Evolutionary conservation across 441 rosid species (phyloP).

Genomic region (Geranium incanum): DNA sequence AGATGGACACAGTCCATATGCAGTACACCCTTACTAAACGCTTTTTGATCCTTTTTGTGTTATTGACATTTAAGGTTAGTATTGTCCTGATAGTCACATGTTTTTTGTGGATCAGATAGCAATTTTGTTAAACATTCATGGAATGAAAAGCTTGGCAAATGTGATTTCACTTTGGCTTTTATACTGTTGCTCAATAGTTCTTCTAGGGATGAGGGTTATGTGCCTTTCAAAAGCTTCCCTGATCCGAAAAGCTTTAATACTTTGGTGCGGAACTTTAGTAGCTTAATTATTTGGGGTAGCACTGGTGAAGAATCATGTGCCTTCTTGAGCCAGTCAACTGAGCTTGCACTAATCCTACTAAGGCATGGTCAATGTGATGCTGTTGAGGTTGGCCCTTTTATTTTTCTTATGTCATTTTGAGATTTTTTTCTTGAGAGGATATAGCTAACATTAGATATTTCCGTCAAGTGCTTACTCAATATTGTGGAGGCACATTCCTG

Average conservation of each 20-base stretch:
- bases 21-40: background rate
- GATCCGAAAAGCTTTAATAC: slow-evolving; percentile 48
- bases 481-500: slow-evolving; percentile 63
- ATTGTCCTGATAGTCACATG: slow-evolving; percentile 11
- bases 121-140: slow-evolving; percentile 56
- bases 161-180: slow-evolving; percentile 74
- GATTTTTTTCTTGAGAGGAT: slow-evolving; percentile 12
- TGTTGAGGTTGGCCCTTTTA: slow-evolving; percentile 56
- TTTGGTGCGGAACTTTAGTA: slow-evolving; percentile 51
- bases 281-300: slow-evolving; percentile 84
- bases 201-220: slow-evolving; percentile 29
- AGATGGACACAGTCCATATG: background rate
- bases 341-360: slow-evolving; percentile 64
- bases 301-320: slow-evolving; percentile 59
- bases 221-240: slow-evolving; percentile 42
- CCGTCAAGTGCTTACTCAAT: slow-evolving; percentile 50
- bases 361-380: slow-evolving; percentile 83
- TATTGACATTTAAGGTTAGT: background rate
- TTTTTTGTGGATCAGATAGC: slow-evolving; percentile 50
- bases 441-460: slow-evolving; percentile 20
- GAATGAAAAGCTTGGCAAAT: slow-evolving; percentile 75
- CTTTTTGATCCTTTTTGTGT: slow-evolving; percentile 10
- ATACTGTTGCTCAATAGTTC: slow-evolving; percentile 45
- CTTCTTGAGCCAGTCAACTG: slow-evolving; percentile 61
- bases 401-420: slow-evolving; percentile 16